These are phyloP conservation scores for Tetrastigma voinierianum DNA, from an alignment of 164 flowering plant species.

Conservation along the genomic window DNA sequence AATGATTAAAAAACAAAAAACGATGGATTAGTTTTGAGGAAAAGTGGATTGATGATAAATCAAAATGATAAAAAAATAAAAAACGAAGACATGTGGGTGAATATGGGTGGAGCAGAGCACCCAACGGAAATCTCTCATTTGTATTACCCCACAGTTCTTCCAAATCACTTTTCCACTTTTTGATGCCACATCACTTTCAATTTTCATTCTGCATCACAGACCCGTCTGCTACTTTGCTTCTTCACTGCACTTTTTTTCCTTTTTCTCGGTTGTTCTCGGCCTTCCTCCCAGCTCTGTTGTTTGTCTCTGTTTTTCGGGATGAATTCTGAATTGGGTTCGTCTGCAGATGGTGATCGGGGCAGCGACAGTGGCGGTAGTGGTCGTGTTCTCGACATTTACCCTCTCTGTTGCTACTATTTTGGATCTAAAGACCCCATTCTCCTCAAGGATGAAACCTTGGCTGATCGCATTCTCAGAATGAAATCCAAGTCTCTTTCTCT, in stretches of 20 bases:
- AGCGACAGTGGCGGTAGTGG: neutral
- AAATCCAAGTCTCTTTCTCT: constrained; percentile 37
- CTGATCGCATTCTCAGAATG: constrained; percentile 49
- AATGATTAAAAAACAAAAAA: too few species aligned
- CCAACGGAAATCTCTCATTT: neutral
- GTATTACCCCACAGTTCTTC: too few species aligned
- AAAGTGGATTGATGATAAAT: too few species aligned
- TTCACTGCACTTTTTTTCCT: neutral
- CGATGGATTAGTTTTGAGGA: too few species aligned
- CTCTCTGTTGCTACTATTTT: constrained; percentile 62
- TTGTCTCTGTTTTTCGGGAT: constrained; percentile 9
- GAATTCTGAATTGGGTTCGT: constrained; percentile 8
- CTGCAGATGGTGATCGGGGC: neutral
- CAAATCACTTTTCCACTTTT: too few species aligned
- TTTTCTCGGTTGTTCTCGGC: neutral
- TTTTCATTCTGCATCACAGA: neutral
- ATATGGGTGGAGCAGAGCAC: neutral
- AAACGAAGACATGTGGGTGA: too few species aligned
- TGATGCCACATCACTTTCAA: neutral
- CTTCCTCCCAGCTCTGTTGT: neutral
- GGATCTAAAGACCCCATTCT: constrained; percentile 48
- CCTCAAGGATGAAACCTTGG: constrained; percentile 39
- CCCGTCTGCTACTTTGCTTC: neutral
- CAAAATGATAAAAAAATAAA: too few species aligned
- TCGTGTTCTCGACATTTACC: constrained; percentile 46